Evolutionary conservation across 441 rosid species (phyloP).

Genomic region (Viola pubescens): DNA sequence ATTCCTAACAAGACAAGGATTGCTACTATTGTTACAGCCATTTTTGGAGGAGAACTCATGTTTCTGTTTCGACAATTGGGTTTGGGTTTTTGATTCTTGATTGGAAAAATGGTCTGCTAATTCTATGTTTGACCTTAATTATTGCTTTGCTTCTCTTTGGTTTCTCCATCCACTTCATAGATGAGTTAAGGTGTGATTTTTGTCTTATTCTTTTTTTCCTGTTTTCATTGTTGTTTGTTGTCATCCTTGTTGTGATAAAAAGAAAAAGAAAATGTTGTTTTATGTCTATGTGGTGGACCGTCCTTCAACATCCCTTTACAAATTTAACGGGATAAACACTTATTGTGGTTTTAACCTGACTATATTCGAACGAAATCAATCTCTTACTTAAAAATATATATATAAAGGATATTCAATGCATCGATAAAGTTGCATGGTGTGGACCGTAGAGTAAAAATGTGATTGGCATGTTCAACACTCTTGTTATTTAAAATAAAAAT

Average conservation of each 20-base stretch:
- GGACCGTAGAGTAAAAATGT: no score
- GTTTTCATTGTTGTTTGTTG: background rate
- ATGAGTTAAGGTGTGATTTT: background rate
- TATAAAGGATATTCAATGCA: no score
- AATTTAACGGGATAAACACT: no score
- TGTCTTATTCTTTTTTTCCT: background rate
- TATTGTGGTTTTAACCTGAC: no score
- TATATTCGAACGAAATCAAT: no score
- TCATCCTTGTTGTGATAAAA: background rate
- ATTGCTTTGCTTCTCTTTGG: slow-evolving; percentile 12
- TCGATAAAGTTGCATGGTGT: no score
- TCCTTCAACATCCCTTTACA: no score
- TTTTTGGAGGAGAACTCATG: slow-evolving; percentile 24
- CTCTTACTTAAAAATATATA: no score
- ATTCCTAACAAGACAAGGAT: slow-evolving; percentile 4
- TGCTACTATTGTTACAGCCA: slow-evolving; percentile 5
- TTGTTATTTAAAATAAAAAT: no score
- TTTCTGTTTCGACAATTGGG: background rate
- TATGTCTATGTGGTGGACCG: no score
- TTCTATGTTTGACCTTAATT: slow-evolving; percentile 1
- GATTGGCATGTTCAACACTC: no score
- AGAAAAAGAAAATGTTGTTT: background rate
- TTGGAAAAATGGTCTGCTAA: slow-evolving; percentile 6
- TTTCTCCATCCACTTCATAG: slow-evolving; percentile 12
- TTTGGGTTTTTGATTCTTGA: background rate